These are phyloP conservation scores for Rhododendron molle DNA, from an alignment of 148 eudicot species.

Conservation along the genomic window DNA sequence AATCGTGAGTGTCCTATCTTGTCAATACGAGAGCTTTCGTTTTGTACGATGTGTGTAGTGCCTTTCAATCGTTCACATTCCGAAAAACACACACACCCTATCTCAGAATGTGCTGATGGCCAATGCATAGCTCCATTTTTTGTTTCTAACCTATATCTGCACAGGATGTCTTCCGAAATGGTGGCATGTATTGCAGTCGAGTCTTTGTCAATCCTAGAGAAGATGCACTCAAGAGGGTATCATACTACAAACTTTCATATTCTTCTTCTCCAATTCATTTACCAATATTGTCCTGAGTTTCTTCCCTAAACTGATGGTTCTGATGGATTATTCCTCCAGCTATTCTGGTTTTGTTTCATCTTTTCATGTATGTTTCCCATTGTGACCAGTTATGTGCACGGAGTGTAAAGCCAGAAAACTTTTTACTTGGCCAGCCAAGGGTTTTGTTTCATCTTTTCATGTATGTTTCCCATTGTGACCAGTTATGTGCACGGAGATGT, in stretches of 20 bases:
- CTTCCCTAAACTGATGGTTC: not conserved
- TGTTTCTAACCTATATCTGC: conserved; percentile 6
- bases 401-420: conserved; percentile 92
- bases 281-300: not conserved
- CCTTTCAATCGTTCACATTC: not conserved
- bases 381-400: conserved; percentile 73
- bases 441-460: not conserved
- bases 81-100: not conserved
- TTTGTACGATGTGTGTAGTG: not conserved
- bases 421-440: conserved; percentile 80
- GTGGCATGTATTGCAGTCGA: conserved; percentile 88
- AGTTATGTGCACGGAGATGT: conserved; percentile 94
- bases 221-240: conserved; percentile 84
- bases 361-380: not conserved
- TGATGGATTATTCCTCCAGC: not conserved
- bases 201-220: conserved; percentile 78
- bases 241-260: not conserved
- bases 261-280: not conserved
- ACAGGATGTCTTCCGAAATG: conserved; percentile 91
- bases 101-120: not conserved
- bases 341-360: not conserved
- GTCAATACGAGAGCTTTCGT: not conserved
- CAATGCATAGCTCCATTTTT: not conserved
- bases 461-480: conserved; percentile 10
- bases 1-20: conserved; percentile 59